These are phyloP conservation scores for Talaromyces sp. DNA, from an alignment of 2,329 filamentous ascomycete genomes.

Conservation along the genomic window DNA sequence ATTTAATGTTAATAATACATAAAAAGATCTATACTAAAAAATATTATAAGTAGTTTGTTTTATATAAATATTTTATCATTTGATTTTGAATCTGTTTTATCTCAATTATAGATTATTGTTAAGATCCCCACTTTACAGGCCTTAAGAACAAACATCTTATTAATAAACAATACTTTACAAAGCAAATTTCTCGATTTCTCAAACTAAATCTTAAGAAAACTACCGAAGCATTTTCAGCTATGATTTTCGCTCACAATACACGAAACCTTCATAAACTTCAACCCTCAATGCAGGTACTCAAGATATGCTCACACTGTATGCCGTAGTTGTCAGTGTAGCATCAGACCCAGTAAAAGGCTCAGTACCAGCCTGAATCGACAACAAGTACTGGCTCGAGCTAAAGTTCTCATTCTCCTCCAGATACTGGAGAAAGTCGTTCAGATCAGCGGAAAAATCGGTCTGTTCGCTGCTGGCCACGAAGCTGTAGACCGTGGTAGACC, in stretches of 20 bases:
- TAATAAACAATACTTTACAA: no score
- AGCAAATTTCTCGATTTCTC: background rate
- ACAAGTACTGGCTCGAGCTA: slow-evolving; percentile 47
- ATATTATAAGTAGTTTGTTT: no score
- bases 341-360: slow-evolving; percentile 31
- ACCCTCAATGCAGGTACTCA: background rate
- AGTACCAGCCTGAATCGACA: slow-evolving; percentile 41
- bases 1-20: no score
- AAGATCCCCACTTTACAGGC: no score
- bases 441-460: slow-evolving; percentile 54
- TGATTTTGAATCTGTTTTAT: no score
- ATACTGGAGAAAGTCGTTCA: slow-evolving; percentile 56
- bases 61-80: no score
- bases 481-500: slow-evolving; percentile 54
- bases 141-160: no score
- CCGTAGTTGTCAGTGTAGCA: slow-evolving; percentile 23
- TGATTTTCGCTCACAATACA: background rate
- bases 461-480: slow-evolving; percentile 50
- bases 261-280: background rate
- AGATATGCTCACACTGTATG: slow-evolving; percentile 23
- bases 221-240: background rate
- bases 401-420: slow-evolving; percentile 39
- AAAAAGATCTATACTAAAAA: no score
- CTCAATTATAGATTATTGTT: no score
- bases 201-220: background rate